Conservation (phyloP, 192 early-diverging fungal genomes). For the Chytriomyces confervae region DNA sequence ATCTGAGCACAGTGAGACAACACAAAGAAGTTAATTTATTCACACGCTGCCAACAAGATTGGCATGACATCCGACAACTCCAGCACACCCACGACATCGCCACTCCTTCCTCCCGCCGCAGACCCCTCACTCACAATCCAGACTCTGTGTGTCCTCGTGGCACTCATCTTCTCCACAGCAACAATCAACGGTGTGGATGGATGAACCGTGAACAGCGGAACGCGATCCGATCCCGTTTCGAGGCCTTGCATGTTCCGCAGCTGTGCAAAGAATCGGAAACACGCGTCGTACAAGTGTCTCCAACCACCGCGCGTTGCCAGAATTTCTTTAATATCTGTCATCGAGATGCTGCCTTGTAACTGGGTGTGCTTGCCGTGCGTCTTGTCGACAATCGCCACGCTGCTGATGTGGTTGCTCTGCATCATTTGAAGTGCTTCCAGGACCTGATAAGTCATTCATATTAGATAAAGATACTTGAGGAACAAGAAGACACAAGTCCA, state of each 20-base stretch:
- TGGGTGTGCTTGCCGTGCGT: conserved; percentile 21
- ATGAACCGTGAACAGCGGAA: conserved; percentile 53
- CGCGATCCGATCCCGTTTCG: conserved; percentile 43
- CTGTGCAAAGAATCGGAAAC: conserved; percentile 53
- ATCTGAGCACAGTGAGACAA: too few relatives aligned
- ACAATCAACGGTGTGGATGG: conserved; percentile 49
- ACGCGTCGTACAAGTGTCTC: conserved; percentile 45
- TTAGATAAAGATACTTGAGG: neutral
- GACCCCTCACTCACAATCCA: conserved; percentile 53
- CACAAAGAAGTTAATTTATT: too few relatives aligned
- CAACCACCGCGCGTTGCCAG: conserved; percentile 49
- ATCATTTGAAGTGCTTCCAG: conserved; percentile 58
- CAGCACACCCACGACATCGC: conserved; percentile 52
- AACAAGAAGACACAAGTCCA: too few relatives aligned
- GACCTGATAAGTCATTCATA: conserved; percentile 27
- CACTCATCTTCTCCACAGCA: conserved; percentile 61
- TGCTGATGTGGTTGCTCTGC: conserved; percentile 53
- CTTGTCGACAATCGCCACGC: conserved; percentile 56
- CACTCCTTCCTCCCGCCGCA: too few relatives aligned
- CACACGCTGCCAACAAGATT: conserved; percentile 22
- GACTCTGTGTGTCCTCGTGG: conserved; percentile 54
- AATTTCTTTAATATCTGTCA: conserved; percentile 61
- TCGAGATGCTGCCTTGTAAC: conserved; percentile 44
- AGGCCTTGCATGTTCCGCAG: conserved; percentile 44
- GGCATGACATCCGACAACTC: conserved; percentile 52